A percentile compares a stretch with the other conserved stretches of the same genome.
These are phyloP conservation scores for Cutaneotrichosporon sp. DNA, from an alignment of 1,284 basidiomycete genomes.

Conservation along the genomic window DNA sequence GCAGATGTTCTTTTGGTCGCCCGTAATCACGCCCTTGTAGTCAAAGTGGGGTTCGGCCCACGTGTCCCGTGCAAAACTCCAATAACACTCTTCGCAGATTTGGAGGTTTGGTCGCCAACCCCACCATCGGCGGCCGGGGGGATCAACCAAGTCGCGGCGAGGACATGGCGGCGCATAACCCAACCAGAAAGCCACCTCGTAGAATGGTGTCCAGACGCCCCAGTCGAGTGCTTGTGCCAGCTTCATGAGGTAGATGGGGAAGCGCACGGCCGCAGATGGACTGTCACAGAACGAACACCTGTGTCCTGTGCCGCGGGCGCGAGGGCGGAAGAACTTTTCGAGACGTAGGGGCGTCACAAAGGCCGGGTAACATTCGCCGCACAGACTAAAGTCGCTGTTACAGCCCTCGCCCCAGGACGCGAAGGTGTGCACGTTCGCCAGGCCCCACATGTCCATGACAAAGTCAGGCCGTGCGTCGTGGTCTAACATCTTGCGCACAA, in stretches of 20 bases:
- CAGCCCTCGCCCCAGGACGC: slow-evolving; percentile 1
- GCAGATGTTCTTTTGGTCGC: slow-evolving; percentile 5
- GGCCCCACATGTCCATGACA: slow-evolving; percentile 3
- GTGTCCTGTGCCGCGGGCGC: slow-evolving; percentile 1
- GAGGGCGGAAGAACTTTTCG: slow-evolving; percentile 4
- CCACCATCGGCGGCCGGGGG: slow-evolving; percentile 3
- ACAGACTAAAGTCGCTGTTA: slow-evolving; percentile 3
- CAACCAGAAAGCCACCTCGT: slow-evolving; percentile 4
- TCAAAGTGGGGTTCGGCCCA: background rate
- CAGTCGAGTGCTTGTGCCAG: background rate
- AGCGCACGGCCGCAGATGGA: background rate
- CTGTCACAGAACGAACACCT: background rate
- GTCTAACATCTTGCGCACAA: background rate
- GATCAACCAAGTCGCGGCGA: background rate
- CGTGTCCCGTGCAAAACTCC: slow-evolving; percentile 4
- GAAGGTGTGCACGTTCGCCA: background rate
- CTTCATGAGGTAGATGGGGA: background rate
- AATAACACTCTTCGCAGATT: slow-evolving; percentile 8
- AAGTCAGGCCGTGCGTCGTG: slow-evolving; percentile 1
- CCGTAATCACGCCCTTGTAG: slow-evolving; percentile 1
- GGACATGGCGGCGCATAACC: background rate
- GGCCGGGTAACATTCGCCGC: slow-evolving; percentile 4
- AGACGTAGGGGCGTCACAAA: background rate
- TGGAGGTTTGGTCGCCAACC: slow-evolving; percentile 10
- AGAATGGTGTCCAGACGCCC: slow-evolving; percentile 4